Conservation (phyloP, 1,284 basidiomycete species). For the Cutaneotrichosporon sp. region DNA sequence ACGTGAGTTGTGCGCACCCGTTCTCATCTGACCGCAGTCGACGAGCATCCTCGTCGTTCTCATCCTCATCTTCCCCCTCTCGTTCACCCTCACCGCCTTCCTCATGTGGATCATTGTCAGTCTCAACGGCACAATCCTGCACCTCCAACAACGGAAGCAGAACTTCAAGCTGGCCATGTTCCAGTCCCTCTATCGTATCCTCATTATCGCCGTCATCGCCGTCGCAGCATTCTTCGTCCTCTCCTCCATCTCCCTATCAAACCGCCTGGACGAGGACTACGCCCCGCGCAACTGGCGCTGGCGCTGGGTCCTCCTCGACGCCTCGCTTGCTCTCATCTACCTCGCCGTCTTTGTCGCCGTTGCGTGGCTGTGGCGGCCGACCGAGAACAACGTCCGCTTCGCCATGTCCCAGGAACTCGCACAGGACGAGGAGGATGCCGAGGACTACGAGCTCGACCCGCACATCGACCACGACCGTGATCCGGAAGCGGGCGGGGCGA, state of each 20-base stretch:
- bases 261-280: conserved; percentile 85
- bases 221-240: conserved; percentile 88
- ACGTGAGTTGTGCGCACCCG: conserved; percentile 47
- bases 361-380: conserved; percentile 89
- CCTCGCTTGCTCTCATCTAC: conserved; percentile 85
- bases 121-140: conserved; percentile 80
- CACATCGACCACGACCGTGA: conserved; percentile 42
- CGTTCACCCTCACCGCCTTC: conserved; percentile 89
- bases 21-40: conserved; percentile 46
- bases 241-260: conserved; percentile 84
- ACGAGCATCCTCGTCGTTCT: conserved; percentile 73
- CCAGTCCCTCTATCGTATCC: conserved; percentile 75
- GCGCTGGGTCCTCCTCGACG: conserved; percentile 94
- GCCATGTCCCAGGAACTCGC: conserved; percentile 53
- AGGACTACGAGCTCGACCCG: conserved; percentile 86
- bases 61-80: conserved; percentile 84
- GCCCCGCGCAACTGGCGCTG: conserved; percentile 88
- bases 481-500: not conserved
- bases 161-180: conserved; percentile 83
- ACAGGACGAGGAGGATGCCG: conserved; percentile 82
- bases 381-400: conserved; percentile 81
- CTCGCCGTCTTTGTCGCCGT: conserved; percentile 73
- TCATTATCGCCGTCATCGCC: conserved; percentile 76
- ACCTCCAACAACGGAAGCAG: conserved; percentile 78
- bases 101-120: conserved; percentile 91